A percentile compares a stretch with the other conserved stretches of the same genome.
Evolutionary conservation across 441 rosid genomes (phyloP).

Genomic region (Macaranga tanarius): DNA sequence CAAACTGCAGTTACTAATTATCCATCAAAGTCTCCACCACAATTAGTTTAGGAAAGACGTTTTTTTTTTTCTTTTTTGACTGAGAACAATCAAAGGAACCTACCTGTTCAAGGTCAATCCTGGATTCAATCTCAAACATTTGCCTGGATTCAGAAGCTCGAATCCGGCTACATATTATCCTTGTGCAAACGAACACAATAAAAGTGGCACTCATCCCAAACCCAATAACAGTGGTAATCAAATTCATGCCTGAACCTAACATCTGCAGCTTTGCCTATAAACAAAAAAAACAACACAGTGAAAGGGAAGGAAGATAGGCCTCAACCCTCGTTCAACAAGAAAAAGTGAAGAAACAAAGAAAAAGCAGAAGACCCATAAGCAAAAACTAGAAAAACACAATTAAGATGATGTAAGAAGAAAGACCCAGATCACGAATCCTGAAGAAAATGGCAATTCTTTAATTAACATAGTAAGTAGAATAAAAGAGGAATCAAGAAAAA

Average conservation of each 20-base stretch:
- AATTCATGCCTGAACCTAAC: conserved; percentile 49
- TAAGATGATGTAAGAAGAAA: neutral
- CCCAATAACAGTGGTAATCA: conserved; percentile 56
- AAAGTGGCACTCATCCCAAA: conserved; percentile 65
- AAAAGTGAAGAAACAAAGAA: neutral
- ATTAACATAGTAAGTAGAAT: neutral
- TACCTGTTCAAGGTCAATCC: conserved; percentile 60
- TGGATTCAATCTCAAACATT: conserved; percentile 47
- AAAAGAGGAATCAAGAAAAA: neutral
- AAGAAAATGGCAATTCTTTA: conserved; percentile 14
- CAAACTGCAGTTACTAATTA: neutral
- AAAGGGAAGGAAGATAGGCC: neutral
- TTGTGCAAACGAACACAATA: conserved; percentile 56
- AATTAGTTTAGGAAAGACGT: neutral
- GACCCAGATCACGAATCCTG: conserved; percentile 33
- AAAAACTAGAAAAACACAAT: neutral
- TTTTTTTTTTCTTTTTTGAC: neutral
- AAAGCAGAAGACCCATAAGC: neutral
- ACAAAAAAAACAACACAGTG: neutral
- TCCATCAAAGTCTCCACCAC: neutral
- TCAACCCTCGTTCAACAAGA: neutral
- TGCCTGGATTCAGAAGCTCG: conserved; percentile 41
- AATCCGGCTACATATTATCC: conserved; percentile 56
- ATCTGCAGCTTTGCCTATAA: conserved; percentile 22
- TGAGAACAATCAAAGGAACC: conserved; percentile 20